Percentiles rank a stretch among this genome's conserved stretches.
These are phyloP conservation scores for Phytophthora cryptogea DNA, from an alignment of 352 stramenopile species.

Conservation along the genomic window DNA sequence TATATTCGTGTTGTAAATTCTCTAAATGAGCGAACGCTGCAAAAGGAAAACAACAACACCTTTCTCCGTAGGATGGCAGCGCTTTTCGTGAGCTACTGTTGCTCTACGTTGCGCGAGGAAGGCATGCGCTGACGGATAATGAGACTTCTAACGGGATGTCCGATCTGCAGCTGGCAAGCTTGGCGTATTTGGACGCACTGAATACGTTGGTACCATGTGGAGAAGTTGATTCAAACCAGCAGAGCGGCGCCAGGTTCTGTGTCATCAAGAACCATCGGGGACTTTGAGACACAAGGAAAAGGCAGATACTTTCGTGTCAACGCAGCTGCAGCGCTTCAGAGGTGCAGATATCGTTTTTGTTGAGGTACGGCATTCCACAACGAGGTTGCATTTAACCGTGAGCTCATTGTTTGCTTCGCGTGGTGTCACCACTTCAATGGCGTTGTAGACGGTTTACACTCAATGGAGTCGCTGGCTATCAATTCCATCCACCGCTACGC, in stretches of 20 bases:
- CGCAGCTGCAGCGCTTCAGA: constrained; percentile 12
- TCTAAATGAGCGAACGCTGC: background rate
- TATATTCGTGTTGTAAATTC: constrained; percentile 28
- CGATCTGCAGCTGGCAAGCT: constrained; percentile 24
- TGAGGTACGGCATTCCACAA: too few species aligned
- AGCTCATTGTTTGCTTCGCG: too few species aligned
- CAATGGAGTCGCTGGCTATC: too few species aligned
- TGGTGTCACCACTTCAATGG: too few species aligned
- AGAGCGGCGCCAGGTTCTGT: constrained; percentile 12
- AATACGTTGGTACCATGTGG: constrained; percentile 24
- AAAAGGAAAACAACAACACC: constrained; percentile 2
- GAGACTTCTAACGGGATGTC: background rate
- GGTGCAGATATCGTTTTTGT: constrained; percentile 29
- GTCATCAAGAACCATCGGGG: constrained; percentile 36
- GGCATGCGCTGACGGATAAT: background rate
- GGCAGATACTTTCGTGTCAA: background rate
- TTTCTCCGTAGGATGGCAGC: constrained; percentile 27
- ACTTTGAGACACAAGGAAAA: constrained; percentile 18
- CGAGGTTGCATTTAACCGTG: too few species aligned
- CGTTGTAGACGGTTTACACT: too few species aligned
- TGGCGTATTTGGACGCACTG: constrained; percentile 40
- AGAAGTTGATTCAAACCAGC: constrained; percentile 4
- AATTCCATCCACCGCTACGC: too few species aligned
- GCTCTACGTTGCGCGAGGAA: constrained; percentile 35
- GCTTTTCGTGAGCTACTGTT: constrained; percentile 45